Percentiles rank a stretch among this genome's conserved stretches.
Conservation (phyloP, 768 basidiomycete genomes). For the Tulasnella sp. region DNA sequence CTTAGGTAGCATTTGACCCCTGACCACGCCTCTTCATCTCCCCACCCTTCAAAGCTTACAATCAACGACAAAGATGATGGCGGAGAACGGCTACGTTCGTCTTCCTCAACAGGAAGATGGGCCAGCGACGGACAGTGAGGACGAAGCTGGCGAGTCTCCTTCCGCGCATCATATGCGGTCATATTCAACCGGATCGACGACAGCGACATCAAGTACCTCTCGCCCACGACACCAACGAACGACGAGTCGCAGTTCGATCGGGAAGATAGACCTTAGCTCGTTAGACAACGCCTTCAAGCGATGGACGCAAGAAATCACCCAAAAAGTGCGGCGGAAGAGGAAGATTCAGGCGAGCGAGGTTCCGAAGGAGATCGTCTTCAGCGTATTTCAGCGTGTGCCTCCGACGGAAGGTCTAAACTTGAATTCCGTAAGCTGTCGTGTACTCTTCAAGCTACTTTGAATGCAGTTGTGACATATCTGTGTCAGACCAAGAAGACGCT, state of each 20-base stretch:
- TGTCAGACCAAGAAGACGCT: slow-evolving; percentile 54
- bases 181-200: slow-evolving; percentile 18
- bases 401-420: slow-evolving; percentile 18
- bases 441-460: slow-evolving; percentile 24
- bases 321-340: slow-evolving; percentile 73
- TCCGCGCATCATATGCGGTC: slow-evolving; percentile 20
- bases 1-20: neutral
- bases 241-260: slow-evolving; percentile 18
- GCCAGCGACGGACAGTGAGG: slow-evolving; percentile 31
- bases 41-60: neutral
- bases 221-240: slow-evolving; percentile 22
- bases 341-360: slow-evolving; percentile 31
- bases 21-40: neutral
- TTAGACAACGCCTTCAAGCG: slow-evolving; percentile 79
- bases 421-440: slow-evolving; percentile 25
- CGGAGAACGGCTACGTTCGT: slow-evolving; percentile 3
- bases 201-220: slow-evolving; percentile 27
- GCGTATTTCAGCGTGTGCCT: slow-evolving; percentile 56
- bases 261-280: slow-evolving; percentile 67
- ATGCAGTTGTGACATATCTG: neutral
- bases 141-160: slow-evolving; percentile 24
- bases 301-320: slow-evolving; percentile 80
- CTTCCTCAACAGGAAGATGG: slow-evolving; percentile 10
- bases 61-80: neutral
- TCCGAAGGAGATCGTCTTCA: slow-evolving; percentile 52